These are phyloP conservation scores for Begonia peltatifolia DNA, from an alignment of 306 rosid genomes.

Conservation along the genomic window DNA sequence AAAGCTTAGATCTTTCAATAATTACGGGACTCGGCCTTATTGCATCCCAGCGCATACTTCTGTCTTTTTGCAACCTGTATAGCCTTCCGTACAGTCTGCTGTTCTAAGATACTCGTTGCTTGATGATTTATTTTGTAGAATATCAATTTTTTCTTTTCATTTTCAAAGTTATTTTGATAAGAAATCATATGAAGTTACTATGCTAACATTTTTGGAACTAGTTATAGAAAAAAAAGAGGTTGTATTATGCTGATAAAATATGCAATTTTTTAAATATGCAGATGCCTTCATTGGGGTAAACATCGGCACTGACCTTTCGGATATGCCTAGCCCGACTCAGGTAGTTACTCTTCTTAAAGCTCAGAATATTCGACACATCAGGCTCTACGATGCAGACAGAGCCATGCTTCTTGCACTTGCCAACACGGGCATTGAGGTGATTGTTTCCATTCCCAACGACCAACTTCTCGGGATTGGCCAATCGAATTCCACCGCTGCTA, in stretches of 20 bases:
- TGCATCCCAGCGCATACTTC: slow-evolving; percentile 24
- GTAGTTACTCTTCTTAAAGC: slow-evolving; percentile 76
- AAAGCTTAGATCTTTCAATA: slow-evolving; percentile 7
- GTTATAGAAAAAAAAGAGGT: neutral
- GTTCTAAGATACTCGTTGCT: neutral
- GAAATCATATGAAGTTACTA: neutral
- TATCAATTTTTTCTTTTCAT: neutral
- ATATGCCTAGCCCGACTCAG: slow-evolving; percentile 77
- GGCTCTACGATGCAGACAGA: slow-evolving; percentile 69
- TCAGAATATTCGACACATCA: slow-evolving; percentile 61
- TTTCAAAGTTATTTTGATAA: neutral
- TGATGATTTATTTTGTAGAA: neutral
- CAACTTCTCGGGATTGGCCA: slow-evolving; percentile 88
- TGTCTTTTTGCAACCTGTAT: slow-evolving; percentile 1
- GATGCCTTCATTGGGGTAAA: slow-evolving; percentile 79
- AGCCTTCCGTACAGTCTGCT: neutral
- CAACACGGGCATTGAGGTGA: slow-evolving; percentile 65
- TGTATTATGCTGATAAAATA: neutral
- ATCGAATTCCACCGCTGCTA: slow-evolving; percentile 93
- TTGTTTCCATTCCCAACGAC: slow-evolving; percentile 73
- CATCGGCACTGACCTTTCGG: slow-evolving; percentile 70
- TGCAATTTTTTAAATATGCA: slow-evolving; percentile 14
- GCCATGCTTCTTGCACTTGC: slow-evolving; percentile 77
- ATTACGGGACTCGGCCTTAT: slow-evolving; percentile 12
- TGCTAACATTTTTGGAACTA: neutral